Evolutionary conservation across 805 yeast genomes (phyloP), one percentile per base, ranked within the genome.

Genomic region (Candida suzukii): DNA sequence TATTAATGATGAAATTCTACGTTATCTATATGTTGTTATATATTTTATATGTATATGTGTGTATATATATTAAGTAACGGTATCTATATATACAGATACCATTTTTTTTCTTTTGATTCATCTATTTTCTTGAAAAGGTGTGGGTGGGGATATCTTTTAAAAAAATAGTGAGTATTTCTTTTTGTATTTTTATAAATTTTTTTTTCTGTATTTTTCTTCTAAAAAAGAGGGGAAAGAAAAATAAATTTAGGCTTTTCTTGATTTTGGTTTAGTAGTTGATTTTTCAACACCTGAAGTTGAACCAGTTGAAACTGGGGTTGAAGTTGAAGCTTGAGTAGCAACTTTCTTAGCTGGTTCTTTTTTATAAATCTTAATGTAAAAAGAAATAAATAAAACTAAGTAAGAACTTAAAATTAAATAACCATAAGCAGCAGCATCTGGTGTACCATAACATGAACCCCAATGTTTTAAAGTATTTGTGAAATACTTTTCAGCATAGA

Each of bases 391-490:
- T 57, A 91, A 72, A 53, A 91, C 75, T 69, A 91, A 72, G 70
- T 91, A 91, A 41, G 93, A 81, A 44, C 95, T 81, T 65, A 91
- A 74, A 57, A 91, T 85, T 63, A 80, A 70, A 66, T 88, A 88
- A 38, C 99, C 99, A 58, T 79, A 84, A 40, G 82, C 79, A 41
- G 98, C 99, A 47, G 99, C 98, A 53, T 78, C 76, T 67, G 86
- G 95, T 44, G 88, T 82, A 49, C 99, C 99, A 57, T 84, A 76
- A 67, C 99, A 91, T 56, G 83, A 78, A 49, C 96, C 91, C 62
- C 59, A 60, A 67, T 85, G 78, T 44, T 96, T 96, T 60, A 90
- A 64, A 46, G 66, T 53, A 41, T 72, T 70, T 37, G 63, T 55
- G 58, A 70, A 81, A 71, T 80, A 88, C 46, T 71, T 74, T 61